phyloP scores from a whole-genome alignment of 208 protist genomes.

The Trypanosoma mega region DNA sequence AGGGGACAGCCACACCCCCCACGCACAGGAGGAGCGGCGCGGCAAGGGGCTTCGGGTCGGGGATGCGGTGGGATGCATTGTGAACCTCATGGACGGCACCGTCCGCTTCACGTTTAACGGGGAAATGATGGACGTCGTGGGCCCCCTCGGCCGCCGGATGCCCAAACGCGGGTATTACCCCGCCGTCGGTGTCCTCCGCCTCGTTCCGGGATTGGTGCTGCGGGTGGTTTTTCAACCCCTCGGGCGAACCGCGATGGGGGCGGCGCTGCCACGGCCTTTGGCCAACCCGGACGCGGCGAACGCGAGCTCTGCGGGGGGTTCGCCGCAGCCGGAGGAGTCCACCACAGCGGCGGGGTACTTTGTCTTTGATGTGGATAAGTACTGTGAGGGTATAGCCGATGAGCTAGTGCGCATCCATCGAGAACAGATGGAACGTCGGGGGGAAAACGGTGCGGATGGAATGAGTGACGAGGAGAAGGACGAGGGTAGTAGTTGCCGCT shows the following conservation, averaged over 20 bases:
- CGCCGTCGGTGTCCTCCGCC: slow-evolving; percentile 58
- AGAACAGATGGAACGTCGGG: neutral
- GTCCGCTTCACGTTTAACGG: slow-evolving; percentile 75
- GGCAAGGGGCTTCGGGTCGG: slow-evolving; percentile 35
- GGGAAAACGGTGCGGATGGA: neutral
- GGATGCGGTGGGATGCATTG: slow-evolving; percentile 66
- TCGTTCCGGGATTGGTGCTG: slow-evolving; percentile 26
- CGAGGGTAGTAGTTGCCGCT: slow-evolving; percentile 18
- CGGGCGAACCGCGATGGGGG: neutral
- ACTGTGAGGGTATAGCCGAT: slow-evolving; percentile 26
- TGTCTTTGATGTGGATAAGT: slow-evolving; percentile 32
- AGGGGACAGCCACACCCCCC: too few relatives aligned
- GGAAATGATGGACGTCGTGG: slow-evolving; percentile 24
- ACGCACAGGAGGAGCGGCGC: slow-evolving; percentile 12
- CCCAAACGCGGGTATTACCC: slow-evolving; percentile 43
- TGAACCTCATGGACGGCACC: slow-evolving; percentile 57
- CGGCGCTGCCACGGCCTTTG: too few relatives aligned
- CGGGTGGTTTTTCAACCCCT: slow-evolving; percentile 50
- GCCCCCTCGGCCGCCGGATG: slow-evolving; percentile 17
- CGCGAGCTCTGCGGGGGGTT: neutral
- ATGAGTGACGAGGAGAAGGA: neutral
- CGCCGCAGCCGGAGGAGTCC: neutral
- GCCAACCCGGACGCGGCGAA: slow-evolving; percentile 5
- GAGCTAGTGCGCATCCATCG: slow-evolving; percentile 9
- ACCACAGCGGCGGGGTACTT: slow-evolving; percentile 23